Evolutionary conservation across 176 grass and related monocot species (phyloP).

Genomic region (Dactylis glomerata): DNA sequence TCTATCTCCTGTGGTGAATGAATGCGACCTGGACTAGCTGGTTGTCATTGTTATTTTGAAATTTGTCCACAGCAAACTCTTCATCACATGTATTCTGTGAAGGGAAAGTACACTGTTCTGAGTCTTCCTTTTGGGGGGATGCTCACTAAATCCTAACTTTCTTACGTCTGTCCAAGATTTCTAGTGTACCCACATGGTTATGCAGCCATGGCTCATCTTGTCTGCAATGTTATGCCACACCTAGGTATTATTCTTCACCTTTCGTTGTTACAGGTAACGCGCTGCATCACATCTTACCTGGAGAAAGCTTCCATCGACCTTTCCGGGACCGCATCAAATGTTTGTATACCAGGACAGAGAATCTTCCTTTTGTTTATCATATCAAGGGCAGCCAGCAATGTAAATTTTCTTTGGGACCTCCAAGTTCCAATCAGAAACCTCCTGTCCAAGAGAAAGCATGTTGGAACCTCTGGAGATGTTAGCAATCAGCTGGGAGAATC

Average conservation of each 20-base stretch:
- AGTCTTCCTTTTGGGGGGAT: background rate
- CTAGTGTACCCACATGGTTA: background rate
- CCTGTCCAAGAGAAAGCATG: constrained; percentile 25
- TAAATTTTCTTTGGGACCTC: constrained; percentile 39
- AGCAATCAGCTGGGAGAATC: constrained; percentile 34
- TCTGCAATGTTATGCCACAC: background rate
- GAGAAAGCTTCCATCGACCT: constrained; percentile 24
- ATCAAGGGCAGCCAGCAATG: constrained; percentile 11
- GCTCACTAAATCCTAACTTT: constrained; percentile 9
- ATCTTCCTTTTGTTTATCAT: constrained; percentile 52
- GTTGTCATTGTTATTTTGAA: constrained; percentile 22
- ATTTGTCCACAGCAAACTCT: background rate
- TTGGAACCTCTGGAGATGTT: constrained; percentile 34
- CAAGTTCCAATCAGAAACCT: constrained; percentile 28
- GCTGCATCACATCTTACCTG: constrained; percentile 28
- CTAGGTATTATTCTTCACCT: background rate
- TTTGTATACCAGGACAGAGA: constrained; percentile 44
- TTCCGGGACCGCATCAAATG: constrained; percentile 18
- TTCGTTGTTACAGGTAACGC: constrained; percentile 17
- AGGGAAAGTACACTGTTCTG: constrained; percentile 14
- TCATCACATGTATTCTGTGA: constrained; percentile 24
- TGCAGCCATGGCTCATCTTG: background rate
- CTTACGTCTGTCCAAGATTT: constrained; percentile 6
- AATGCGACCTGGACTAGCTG: constrained; percentile 6
- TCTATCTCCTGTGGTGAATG: constrained; percentile 34